phyloP scores from a whole-genome alignment of 306 rosid species.

The Urtica urens region DNA sequence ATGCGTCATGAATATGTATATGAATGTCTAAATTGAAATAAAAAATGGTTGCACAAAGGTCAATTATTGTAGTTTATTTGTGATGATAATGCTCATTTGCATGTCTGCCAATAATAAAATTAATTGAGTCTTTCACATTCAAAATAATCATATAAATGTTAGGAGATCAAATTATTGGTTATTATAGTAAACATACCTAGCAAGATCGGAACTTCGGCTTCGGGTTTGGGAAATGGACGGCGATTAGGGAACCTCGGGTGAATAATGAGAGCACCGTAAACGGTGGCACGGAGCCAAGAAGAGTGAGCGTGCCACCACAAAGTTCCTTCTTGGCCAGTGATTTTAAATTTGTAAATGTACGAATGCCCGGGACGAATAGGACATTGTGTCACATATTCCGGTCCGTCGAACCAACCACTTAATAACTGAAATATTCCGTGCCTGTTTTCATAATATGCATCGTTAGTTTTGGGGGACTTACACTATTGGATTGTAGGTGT shows the following conservation, averaged over 20 bases:
- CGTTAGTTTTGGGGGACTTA: too few species aligned
- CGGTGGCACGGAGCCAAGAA: constrained; percentile 22
- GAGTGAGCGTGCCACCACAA: constrained; percentile 23
- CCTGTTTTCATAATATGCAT: not conserved
- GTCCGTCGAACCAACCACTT: constrained; percentile 20
- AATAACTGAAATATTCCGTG: constrained; percentile 15
- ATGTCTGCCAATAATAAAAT: too few species aligned
- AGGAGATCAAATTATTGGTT: too few species aligned
- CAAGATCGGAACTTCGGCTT: constrained; percentile 37
- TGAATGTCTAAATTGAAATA: too few species aligned
- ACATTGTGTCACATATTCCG: constrained; percentile 17
- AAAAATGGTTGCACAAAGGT: too few species aligned
- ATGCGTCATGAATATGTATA: too few species aligned
- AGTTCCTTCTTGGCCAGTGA: constrained; percentile 24
- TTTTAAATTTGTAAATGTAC: constrained; percentile 14
- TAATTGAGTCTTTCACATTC: too few species aligned
- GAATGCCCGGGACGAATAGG: constrained; percentile 8
- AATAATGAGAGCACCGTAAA: constrained; percentile 13
- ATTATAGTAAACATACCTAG: constrained; percentile 39
- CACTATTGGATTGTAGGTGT: too few species aligned
- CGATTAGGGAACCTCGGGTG: constrained; percentile 1
- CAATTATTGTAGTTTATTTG: too few species aligned
- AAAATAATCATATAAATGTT: too few species aligned
- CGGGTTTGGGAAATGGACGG: constrained; percentile 7
- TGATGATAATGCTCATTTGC: too few species aligned